These are phyloP conservation scores for Plasmodium knowlesi DNA, from an alignment of 169 alveolate genomes.

Conservation along the genomic window DNA sequence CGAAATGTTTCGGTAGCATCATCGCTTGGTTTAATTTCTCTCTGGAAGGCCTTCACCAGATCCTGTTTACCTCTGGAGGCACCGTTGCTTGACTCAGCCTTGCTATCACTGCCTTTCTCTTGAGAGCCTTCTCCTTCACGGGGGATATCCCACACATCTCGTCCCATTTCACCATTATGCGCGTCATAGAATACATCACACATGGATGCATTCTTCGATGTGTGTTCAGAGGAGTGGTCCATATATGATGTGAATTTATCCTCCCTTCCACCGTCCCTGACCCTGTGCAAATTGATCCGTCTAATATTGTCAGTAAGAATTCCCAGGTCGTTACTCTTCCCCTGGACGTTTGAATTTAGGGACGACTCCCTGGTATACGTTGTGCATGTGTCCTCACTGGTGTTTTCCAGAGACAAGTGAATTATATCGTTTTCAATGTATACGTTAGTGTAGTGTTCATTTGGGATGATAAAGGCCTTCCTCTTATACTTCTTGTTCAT, in stretches of 20 bases:
- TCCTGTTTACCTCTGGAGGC: not conserved
- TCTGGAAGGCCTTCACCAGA: not conserved
- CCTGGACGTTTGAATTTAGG: slow-evolving; percentile 12
- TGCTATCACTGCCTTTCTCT: not conserved
- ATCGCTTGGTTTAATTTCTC: not conserved
- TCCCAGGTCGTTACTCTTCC: not conserved
- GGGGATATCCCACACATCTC: not conserved
- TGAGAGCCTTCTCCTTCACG: not conserved
- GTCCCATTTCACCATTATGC: not conserved
- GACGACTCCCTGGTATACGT: slow-evolving; percentile 74
- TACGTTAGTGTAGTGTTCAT: slow-evolving; percentile 36
- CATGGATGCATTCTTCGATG: not conserved
- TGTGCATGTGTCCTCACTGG: slow-evolving; percentile 74
- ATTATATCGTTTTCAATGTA: slow-evolving; percentile 62
- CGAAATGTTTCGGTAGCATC: not conserved
- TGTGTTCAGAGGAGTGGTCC: not conserved
- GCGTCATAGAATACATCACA: not conserved
- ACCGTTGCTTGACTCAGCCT: not conserved
- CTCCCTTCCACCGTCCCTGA: not conserved
- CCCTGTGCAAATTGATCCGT: not conserved
- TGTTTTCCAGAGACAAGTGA: slow-evolving; percentile 64
- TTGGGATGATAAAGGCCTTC: slow-evolving; percentile 38
- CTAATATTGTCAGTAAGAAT: not conserved
- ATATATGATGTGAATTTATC: not conserved
- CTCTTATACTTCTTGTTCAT: slow-evolving; percentile 48